Evolutionary conservation across 2,329 filamentous ascomycete genomes (phyloP), one percentile per base, ranked within the genome.

Genomic region (Penicillium sp.): DNA sequence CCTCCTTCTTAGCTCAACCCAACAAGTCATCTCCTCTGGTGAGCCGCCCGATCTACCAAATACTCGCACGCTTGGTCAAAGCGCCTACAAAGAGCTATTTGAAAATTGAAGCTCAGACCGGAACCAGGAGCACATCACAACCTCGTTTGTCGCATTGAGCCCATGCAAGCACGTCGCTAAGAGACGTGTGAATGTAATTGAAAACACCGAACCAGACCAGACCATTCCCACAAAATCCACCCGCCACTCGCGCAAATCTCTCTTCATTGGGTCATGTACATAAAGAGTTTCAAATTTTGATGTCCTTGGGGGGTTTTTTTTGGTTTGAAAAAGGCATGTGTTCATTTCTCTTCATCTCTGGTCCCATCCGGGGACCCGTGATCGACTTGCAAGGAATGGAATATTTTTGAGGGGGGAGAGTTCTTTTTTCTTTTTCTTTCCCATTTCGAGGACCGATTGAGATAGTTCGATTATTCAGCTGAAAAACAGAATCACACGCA

Each of bases 121-220:
- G 18, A 18, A 18, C 18, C 18, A 18, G 29, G 11, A 32, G 49
- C 55, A 55, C 48, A 60, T 60, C 60, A 63, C 60, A 61, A 62
- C 61, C 61, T 60, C 57, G 56, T 60, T 58, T 60, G 58, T 61
- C 61, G 59, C 59, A 63, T 63, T 60, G 56, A 63, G 59, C 59
- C 60, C 61, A 61, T 63, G 56, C 57, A 56, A 57, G 47, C 57
- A 58, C 54, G 54, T 45, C 57, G 56, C 5, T 7, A 42, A 54
- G 48, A 38, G 49, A 55, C 52, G 54, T 52, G 55, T 53, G 56
- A 53, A 58, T 58, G 52, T 59, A 58, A 45, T 58, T 8, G 29
- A 58, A 58, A 60, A 59, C 57, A 59, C 56, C 57, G 52, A 46
- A 57, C 52, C 56, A 59, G 50, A 56, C 57, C 57, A 59, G 54